Evolutionary conservation across 768 basidiomycete genomes (phyloP).

Genomic region (Rhizopogon vulgaris): DNA sequence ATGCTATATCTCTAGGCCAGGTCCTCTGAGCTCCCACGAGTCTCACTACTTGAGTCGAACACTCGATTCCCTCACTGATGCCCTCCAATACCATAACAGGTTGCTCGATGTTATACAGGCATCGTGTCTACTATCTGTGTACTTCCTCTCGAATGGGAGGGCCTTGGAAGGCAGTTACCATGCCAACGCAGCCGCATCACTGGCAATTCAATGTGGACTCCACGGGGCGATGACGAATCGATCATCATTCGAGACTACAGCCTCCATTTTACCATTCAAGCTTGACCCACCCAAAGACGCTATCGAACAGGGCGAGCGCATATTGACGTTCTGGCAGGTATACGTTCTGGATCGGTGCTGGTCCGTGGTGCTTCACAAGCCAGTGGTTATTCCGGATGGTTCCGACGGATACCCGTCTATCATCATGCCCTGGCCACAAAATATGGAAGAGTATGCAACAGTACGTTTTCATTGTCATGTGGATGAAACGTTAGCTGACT

Average conservation of each 20-base stretch:
- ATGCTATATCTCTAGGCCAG: constrained; percentile 72
- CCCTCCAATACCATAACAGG: constrained; percentile 48
- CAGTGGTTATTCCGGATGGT: constrained; percentile 59
- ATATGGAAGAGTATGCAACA: constrained; percentile 64
- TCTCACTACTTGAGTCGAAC: constrained; percentile 62
- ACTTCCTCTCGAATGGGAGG: constrained; percentile 73
- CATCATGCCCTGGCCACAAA: constrained; percentile 72
- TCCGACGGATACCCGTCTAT: constrained; percentile 52
- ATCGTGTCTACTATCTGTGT: constrained; percentile 68
- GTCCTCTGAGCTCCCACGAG: constrained; percentile 65
- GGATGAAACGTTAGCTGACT: constrained; percentile 8
- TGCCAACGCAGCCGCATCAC: constrained; percentile 63
- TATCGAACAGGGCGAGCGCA: constrained; percentile 63
- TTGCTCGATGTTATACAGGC: constrained; percentile 70
- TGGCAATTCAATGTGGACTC: constrained; percentile 70
- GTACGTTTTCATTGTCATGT: constrained; percentile 33
- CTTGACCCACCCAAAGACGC: constrained; percentile 54
- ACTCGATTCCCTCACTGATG: constrained; percentile 57
- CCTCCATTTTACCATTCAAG: constrained; percentile 33
- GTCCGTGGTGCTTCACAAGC: constrained; percentile 69
- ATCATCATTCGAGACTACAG: constrained; percentile 29
- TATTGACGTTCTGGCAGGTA: constrained; percentile 79
- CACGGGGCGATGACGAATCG: constrained; percentile 36
- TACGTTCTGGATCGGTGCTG: constrained; percentile 77
- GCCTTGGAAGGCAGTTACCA: constrained; percentile 76